These are phyloP conservation scores for Plasmodium vivax DNA, from an alignment of 169 alveolate species.

Conservation along the genomic window DNA sequence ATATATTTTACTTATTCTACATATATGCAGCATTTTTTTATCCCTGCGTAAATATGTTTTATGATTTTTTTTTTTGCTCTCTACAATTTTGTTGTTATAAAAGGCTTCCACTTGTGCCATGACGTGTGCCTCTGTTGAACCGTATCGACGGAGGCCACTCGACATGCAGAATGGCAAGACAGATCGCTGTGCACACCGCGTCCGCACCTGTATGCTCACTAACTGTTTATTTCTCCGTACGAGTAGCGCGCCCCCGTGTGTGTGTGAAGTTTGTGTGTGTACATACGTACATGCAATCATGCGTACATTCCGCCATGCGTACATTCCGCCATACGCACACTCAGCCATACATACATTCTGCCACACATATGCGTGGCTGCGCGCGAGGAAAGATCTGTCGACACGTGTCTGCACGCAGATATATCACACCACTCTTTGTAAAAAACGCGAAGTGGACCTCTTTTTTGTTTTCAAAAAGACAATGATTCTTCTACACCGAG, in stretches of 20 bases:
- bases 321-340: too few relatives aligned
- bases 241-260: background rate
- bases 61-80: background rate
- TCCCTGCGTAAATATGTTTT: background rate
- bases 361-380: background rate
- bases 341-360: background rate
- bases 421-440: background rate
- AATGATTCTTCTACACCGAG: background rate
- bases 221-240: background rate
- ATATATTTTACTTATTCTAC: background rate
- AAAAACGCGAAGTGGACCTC: slow-evolving; percentile 9
- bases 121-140: background rate
- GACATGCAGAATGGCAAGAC: background rate
- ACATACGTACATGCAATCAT: background rate
- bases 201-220: background rate
- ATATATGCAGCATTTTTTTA: background rate
- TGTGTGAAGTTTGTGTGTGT: slow-evolving; percentile 1
- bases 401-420: background rate
- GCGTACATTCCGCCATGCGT: background rate
- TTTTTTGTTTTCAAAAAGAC: slow-evolving; percentile 19
- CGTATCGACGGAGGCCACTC: background rate
- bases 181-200: background rate
- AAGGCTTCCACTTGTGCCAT: background rate
- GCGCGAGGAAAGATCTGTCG: background rate
- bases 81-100: background rate